Percentiles rank a stretch among this genome's conserved stretches.
These are phyloP conservation scores for Phalaenopsis aphrodite DNA, from an alignment of 106 monocot species.

Conservation along the genomic window DNA sequence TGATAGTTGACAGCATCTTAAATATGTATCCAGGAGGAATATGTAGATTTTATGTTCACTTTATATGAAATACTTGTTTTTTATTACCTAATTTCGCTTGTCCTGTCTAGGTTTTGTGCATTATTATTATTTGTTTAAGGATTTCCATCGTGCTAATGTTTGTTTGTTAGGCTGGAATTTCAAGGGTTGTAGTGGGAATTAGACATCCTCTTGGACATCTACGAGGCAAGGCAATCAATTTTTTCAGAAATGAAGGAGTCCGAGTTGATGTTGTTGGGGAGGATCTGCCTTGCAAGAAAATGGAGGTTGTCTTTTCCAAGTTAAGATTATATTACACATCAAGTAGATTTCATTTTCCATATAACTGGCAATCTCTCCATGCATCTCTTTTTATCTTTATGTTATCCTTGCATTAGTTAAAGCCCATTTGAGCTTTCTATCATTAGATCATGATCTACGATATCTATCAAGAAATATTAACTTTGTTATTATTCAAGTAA, in stretches of 20 bases:
- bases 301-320: constrained; percentile 45
- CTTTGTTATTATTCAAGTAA: constrained; percentile 1
- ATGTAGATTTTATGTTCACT: not conserved
- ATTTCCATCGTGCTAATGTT: constrained; percentile 15
- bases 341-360: not conserved
- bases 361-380: not conserved
- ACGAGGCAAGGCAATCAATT: constrained; percentile 67
- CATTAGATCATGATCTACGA: not conserved
- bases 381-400: not conserved
- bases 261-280: constrained; percentile 87
- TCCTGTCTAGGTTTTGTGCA: not conserved
- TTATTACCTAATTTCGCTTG: not conserved
- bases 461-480: not conserved
- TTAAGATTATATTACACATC: not conserved
- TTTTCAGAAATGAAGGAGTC: constrained; percentile 62
- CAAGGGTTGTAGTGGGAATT: constrained; percentile 85
- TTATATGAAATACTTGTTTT: not conserved
- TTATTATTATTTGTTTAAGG: not conserved
- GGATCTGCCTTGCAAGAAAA: constrained; percentile 51
- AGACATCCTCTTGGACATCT: constrained; percentile 81
- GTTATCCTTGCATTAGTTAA: not conserved
- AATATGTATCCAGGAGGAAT: not conserved
- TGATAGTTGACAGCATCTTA: not conserved
- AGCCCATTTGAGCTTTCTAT: not conserved
- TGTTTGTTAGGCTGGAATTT: constrained; percentile 83